Evolutionary conservation across 2,329 filamentous ascomycete species (phyloP).

Genomic region (Xylaria hypoxylon): DNA sequence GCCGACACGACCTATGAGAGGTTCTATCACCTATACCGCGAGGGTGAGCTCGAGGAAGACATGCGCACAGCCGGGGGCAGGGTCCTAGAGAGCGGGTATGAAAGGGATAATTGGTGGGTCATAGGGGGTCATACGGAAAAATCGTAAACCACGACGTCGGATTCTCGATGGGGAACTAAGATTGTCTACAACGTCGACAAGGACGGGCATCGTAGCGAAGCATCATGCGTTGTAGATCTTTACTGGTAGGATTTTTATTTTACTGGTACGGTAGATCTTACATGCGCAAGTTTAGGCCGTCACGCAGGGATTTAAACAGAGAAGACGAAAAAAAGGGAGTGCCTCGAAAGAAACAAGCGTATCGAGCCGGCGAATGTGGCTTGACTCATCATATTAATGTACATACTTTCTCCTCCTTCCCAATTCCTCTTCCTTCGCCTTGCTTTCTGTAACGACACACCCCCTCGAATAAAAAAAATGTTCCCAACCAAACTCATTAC

Average conservation of each 20-base stretch:
- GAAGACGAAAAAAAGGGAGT: background rate
- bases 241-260: background rate
- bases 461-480: constrained; percentile 6
- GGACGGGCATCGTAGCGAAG: constrained; percentile 9
- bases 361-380: constrained; percentile 21
- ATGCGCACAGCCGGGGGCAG: constrained; percentile 78
- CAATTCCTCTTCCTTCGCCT: background rate
- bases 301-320: constrained; percentile 17
- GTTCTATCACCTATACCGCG: constrained; percentile 93
- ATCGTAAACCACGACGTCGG: constrained; percentile 25
- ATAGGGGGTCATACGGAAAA: constrained; percentile 62
- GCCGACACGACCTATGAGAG: constrained; percentile 74
- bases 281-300: constrained; percentile 33
- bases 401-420: constrained; percentile 18
- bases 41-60: constrained; percentile 88
- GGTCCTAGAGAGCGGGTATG: constrained; percentile 86
- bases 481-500: constrained; percentile 30
- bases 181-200: constrained; percentile 13
- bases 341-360: constrained; percentile 15
- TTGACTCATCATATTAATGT: constrained; percentile 33
- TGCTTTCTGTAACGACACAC: constrained; percentile 30
- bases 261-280: constrained; percentile 19
- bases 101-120: constrained; percentile 99
- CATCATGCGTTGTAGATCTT: constrained; percentile 28
- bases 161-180: constrained; percentile 15